Conservation (phyloP, 306 rosid species). For the Ziziphus jujuba region DNA sequence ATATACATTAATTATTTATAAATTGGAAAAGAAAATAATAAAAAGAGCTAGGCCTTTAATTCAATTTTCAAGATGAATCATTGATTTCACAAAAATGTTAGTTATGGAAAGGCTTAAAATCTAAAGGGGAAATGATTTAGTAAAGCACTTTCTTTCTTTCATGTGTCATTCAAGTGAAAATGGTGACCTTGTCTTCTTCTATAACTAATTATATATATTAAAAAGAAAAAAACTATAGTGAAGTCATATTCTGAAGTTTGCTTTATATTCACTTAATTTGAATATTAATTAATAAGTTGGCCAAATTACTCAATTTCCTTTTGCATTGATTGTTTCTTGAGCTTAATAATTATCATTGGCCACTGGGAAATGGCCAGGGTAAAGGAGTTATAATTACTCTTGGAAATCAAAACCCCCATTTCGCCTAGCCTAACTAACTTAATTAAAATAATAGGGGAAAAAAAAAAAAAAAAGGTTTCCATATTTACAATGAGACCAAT, state of each 20-base stretch:
- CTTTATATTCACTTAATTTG: conserved; percentile 48
- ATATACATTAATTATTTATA: neutral
- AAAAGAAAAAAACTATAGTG: neutral
- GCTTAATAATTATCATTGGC: conserved; percentile 30
- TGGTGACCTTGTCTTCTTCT: conserved; percentile 39
- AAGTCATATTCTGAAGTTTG: conserved; percentile 29
- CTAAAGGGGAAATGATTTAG: conserved; percentile 41
- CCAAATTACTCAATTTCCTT: conserved; percentile 10
- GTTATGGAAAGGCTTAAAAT: conserved; percentile 32
- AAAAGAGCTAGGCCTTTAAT: too few relatives aligned
- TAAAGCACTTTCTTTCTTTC: conserved; percentile 40
- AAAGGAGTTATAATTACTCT: conserved; percentile 35
- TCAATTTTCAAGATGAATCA: conserved; percentile 22
- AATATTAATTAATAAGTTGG: conserved; percentile 7
- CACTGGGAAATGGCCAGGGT: conserved; percentile 23
- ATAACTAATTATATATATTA: conserved; percentile 11
- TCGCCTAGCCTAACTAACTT: conserved; percentile 37
- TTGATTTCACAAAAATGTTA: conserved; percentile 22
- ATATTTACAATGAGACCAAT: conserved; percentile 20
- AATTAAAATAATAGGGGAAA: conserved; percentile 16
- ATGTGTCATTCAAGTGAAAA: conserved; percentile 28
- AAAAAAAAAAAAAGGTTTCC: conserved; percentile 19
- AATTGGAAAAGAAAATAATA: too few relatives aligned
- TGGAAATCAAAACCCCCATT: conserved; percentile 27
- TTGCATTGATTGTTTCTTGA: conserved; percentile 35